These are phyloP conservation scores for Ophiostoma himal-ulmi DNA, from an alignment of 2,329 filamentous ascomycete genomes.

Conservation along the genomic window DNA sequence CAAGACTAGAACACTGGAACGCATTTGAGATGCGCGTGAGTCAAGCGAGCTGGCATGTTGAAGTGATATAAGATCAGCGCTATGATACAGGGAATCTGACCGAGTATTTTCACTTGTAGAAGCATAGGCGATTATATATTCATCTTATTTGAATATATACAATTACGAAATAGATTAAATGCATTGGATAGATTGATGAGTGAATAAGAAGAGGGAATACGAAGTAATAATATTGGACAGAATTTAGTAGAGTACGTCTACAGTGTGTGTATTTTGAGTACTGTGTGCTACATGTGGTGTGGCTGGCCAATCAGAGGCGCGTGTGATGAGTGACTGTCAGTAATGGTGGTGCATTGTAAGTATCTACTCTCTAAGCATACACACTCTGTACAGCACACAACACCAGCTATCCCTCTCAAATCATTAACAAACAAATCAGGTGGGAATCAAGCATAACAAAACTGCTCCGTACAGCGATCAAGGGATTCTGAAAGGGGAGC, in stretches of 20 bases:
- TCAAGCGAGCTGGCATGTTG: slow-evolving; percentile 1
- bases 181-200: background rate
- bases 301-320: background rate
- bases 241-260: background rate
- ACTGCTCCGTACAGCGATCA: background rate
- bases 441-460: background rate
- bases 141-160: background rate
- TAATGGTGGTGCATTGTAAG: background rate
- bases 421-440: background rate
- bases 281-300: background rate
- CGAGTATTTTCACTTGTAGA: background rate
- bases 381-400: no score
- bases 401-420: background rate
- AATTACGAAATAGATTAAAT: background rate
- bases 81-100: background rate
- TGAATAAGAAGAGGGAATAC: background rate
- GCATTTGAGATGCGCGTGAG: background rate
- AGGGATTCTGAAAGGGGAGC: slow-evolving; percentile 9
- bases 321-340: no score
- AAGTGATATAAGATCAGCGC: background rate
- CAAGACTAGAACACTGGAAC: background rate
- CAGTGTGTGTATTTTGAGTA: background rate
- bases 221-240: background rate
- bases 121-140: background rate
- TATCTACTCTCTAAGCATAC: no score